Conservation (phyloP, 495 filamentous ascomycete genomes). For the Aspergillus homomorphus region DNA sequence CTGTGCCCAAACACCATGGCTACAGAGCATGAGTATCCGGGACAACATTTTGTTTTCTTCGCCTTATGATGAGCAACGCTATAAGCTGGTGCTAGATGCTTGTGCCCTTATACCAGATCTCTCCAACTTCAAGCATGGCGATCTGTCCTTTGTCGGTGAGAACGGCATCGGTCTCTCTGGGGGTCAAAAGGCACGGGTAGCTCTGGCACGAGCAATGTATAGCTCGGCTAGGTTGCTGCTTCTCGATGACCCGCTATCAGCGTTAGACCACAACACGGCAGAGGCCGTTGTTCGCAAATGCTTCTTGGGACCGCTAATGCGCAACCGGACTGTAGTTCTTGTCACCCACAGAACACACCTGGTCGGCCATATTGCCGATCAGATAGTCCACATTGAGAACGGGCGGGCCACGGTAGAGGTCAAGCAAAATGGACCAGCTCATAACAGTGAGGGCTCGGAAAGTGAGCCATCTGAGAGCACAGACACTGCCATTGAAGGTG, state of each 20-base stretch:
- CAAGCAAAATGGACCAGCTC: conserved; percentile 19
- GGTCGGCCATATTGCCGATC: conserved; percentile 60
- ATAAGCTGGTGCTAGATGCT: conserved; percentile 57
- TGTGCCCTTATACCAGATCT: conserved; percentile 65
- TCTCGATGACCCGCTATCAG: conserved; percentile 69
- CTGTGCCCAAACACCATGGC: conserved; percentile 83
- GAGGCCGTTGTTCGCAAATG: conserved; percentile 67
- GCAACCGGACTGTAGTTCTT: conserved; percentile 62
- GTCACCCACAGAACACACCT: conserved; percentile 78
- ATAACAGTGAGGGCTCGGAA: conserved; percentile 19
- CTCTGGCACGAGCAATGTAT: conserved; percentile 69
- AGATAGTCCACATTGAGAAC: conserved; percentile 62
- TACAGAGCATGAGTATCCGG: conserved; percentile 86
- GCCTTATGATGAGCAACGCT: conserved; percentile 61
- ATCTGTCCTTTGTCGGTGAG: conserved; percentile 67
- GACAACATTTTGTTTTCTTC: conserved; percentile 81
- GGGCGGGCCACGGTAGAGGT: conserved; percentile 52
- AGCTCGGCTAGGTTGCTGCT: conserved; percentile 61
- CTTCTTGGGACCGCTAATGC: conserved; percentile 60
- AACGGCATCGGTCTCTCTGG: conserved; percentile 68
- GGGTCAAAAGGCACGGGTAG: conserved; percentile 67
- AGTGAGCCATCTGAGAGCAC: conserved; percentile 23
- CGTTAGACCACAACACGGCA: conserved; percentile 72
- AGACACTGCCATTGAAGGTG: conserved; percentile 34
- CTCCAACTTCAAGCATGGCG: conserved; percentile 59